Percentiles rank a stretch among this genome's conserved stretches.
These are phyloP conservation scores for Sporobolomyces phaffii DNA, from an alignment of 768 basidiomycete species.

Conservation along the genomic window DNA sequence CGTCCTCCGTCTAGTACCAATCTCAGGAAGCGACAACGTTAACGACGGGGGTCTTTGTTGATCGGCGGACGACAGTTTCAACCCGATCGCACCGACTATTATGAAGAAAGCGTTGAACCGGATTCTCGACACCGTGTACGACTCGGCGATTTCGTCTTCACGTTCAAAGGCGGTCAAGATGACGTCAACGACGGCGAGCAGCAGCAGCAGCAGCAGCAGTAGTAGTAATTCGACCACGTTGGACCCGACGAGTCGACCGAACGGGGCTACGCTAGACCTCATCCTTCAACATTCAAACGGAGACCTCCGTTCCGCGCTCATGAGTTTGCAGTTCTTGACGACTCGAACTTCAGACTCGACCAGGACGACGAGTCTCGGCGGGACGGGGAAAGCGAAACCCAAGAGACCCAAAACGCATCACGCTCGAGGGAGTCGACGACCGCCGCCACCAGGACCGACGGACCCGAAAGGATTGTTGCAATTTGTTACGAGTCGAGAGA, in stretches of 20 bases:
- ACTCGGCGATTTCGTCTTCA: too few relatives aligned
- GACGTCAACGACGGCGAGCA: too few relatives aligned
- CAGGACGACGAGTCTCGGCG: too few relatives aligned
- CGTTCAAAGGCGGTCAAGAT: conserved; percentile 14
- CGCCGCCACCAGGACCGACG: too few relatives aligned
- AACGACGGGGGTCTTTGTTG: too few relatives aligned
- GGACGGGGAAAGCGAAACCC: conserved; percentile 41
- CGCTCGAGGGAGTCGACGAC: too few relatives aligned
- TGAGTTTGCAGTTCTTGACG: conserved; percentile 81
- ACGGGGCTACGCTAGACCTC: conserved; percentile 59
- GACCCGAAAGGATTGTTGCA: conserved; percentile 57
- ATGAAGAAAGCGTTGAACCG: conserved; percentile 68
- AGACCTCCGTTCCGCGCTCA: conserved; percentile 87
- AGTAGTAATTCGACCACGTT: too few relatives aligned
- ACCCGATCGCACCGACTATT: conserved; percentile 81
- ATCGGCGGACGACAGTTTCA: conserved; percentile 64
- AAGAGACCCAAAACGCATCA: conserved; percentile 45
- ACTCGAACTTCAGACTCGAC: too few relatives aligned
- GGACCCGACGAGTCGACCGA: conserved; percentile 51
- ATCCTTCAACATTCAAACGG: conserved; percentile 77
- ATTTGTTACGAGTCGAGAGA: conserved; percentile 72
- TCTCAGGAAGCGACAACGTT: too few relatives aligned
- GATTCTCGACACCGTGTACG: conserved; percentile 34
- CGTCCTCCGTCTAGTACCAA: too few relatives aligned
- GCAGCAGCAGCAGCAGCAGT: too few relatives aligned